Percentiles rank a stretch among this genome's conserved stretches.
Evolutionary conservation across 2,329 filamentous ascomycete genomes (phyloP).

Genomic region (Talaromyces sp.): DNA sequence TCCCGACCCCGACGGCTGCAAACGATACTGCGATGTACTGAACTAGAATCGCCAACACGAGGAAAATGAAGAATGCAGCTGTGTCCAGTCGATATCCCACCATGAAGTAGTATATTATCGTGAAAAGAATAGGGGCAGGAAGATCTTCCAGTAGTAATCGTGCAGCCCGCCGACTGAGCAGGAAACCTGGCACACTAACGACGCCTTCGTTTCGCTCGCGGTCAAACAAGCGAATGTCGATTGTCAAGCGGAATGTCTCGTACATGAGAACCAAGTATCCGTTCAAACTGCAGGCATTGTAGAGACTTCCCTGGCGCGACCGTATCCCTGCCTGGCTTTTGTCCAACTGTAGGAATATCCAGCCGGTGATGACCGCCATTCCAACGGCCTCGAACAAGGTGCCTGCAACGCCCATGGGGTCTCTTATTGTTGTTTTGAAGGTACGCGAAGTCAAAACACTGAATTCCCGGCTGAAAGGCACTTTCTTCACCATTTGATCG

Average conservation of each 20-base stretch:
- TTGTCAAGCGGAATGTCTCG: conserved; percentile 68
- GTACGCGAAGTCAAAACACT: conserved; percentile 63
- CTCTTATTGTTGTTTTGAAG: conserved; percentile 67
- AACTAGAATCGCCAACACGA: conserved; percentile 61
- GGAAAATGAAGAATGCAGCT: conserved; percentile 66
- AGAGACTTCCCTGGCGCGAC: conserved; percentile 67
- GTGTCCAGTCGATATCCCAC: conserved; percentile 63
- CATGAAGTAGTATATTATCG: conserved; percentile 73
- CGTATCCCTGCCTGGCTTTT: conserved; percentile 66
- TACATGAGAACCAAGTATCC: conserved; percentile 73
- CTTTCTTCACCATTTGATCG: conserved; percentile 35
- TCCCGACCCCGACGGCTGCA: conserved; percentile 62
- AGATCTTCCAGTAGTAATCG: conserved; percentile 67
- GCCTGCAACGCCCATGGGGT: conserved; percentile 69
- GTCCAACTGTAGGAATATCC: conserved; percentile 64
- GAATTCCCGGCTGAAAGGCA: conserved; percentile 58
- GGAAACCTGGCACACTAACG: conserved; percentile 63
- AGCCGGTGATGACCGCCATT: conserved; percentile 68
- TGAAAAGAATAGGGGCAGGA: conserved; percentile 66
- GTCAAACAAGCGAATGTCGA: conserved; percentile 72
- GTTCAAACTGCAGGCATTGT: conserved; percentile 66
- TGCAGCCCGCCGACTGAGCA: conserved; percentile 65
- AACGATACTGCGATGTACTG: conserved; percentile 72
- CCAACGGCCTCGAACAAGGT: conserved; percentile 64
- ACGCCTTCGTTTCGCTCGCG: conserved; percentile 70